A percentile compares a stretch with the other conserved stretches of the same genome.
Evolutionary conservation across 106 monocot species (phyloP).

Genomic region (Platanthera zijinensis): DNA sequence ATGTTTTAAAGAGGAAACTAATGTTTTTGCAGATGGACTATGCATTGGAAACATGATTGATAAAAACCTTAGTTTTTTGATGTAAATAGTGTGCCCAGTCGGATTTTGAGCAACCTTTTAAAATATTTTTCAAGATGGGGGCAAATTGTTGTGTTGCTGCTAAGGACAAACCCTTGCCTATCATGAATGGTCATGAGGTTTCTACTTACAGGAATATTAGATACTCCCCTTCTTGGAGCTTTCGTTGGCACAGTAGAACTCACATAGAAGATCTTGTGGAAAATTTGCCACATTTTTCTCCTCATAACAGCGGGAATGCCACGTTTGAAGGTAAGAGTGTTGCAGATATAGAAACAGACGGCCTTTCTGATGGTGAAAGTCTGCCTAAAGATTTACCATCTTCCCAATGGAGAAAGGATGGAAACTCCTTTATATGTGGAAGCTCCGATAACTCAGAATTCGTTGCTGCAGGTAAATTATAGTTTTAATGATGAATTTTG

Average conservation of each 20-base stretch:
- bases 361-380: slow-evolving; percentile 17
- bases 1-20: not conserved
- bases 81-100: not conserved
- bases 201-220: slow-evolving; percentile 51
- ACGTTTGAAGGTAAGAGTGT: slow-evolving; percentile 47
- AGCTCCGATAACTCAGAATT: slow-evolving; percentile 7
- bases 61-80: not conserved
- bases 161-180: slow-evolving; percentile 33
- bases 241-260: slow-evolving; percentile 87
- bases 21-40: not conserved
- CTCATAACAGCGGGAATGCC: slow-evolving; percentile 36
- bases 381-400: not conserved
- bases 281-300: slow-evolving; percentile 31
- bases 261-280: slow-evolving; percentile 85
- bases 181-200: slow-evolving; percentile 25
- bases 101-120: not conserved
- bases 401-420: slow-evolving; percentile 5
- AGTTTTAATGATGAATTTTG: not conserved
- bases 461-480: slow-evolving; percentile 6
- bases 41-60: not conserved
- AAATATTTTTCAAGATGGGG: slow-evolving; percentile 43
- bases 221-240: slow-evolving; percentile 93
- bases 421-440: not conserved
- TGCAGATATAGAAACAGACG: slow-evolving; percentile 43
- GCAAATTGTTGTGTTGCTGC: slow-evolving; percentile 81